phyloP scores from a whole-genome alignment of 192 early-diverging fungal species.

The Globomyces pollinis-pini region DNA sequence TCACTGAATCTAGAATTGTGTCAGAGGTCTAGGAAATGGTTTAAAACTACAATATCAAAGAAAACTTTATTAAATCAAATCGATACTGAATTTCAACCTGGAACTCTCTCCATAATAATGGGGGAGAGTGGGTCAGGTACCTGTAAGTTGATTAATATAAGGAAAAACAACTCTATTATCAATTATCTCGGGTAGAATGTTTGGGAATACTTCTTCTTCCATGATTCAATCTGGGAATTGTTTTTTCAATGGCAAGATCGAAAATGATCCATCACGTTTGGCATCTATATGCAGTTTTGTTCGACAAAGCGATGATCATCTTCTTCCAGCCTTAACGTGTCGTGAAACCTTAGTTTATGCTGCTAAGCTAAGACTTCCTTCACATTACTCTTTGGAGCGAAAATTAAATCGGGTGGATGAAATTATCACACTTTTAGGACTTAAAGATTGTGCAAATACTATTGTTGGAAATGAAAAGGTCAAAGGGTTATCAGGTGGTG shows the following conservation, averaged over 20 bases:
- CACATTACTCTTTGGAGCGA: conserved; percentile 26
- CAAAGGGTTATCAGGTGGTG: conserved; percentile 60
- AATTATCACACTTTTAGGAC: conserved; percentile 29
- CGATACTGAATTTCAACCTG: too few relatives aligned
- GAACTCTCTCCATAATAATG: too few relatives aligned
- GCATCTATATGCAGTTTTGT: conserved; percentile 31
- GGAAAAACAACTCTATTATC: not conserved
- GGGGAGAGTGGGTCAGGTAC: conserved; percentile 32
- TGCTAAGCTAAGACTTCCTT: conserved; percentile 47
- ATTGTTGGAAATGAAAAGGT: conserved; percentile 31
- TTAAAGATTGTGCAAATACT: conserved; percentile 34
- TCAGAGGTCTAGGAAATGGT: too few relatives aligned
- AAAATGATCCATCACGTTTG: conserved; percentile 11
- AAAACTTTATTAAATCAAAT: too few relatives aligned
- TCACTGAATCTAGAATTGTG: too few relatives aligned
- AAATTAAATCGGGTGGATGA: conserved; percentile 27
- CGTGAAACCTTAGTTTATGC: conserved; percentile 37
- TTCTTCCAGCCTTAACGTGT: conserved; percentile 34
- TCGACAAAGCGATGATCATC: conserved; percentile 32
- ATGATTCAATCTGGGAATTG: too few relatives aligned
- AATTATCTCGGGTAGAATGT: too few relatives aligned
- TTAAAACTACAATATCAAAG: too few relatives aligned
- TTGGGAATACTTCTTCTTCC: too few relatives aligned
- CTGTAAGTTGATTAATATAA: too few relatives aligned
- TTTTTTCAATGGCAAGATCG: not conserved